phyloP scores from a whole-genome alignment of 2,329 filamentous ascomycete species.

The Curvularia verruculosa region DNA sequence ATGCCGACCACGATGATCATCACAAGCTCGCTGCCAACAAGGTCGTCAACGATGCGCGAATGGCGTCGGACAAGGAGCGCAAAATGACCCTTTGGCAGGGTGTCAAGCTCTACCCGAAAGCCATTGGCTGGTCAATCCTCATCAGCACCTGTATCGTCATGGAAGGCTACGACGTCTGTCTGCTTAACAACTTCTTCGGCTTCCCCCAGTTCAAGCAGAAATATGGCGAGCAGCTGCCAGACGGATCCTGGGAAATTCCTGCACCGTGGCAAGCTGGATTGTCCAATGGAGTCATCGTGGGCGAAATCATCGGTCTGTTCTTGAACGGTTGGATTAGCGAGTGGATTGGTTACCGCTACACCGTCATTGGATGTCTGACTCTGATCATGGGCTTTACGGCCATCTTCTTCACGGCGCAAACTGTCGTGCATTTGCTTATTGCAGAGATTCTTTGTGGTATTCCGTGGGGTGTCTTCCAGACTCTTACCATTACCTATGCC shows the following conservation, averaged over 20 bases:
- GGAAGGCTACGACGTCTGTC: slow-evolving; percentile 85
- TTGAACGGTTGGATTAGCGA: slow-evolving; percentile 56
- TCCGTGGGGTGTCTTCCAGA: slow-evolving; percentile 58
- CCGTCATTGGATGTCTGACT: slow-evolving; percentile 53
- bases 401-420: slow-evolving; percentile 58
- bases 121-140: slow-evolving; percentile 79
- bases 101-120: slow-evolving; percentile 83
- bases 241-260: slow-evolving; percentile 52
- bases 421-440: slow-evolving; percentile 51
- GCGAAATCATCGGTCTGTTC: slow-evolving; percentile 55
- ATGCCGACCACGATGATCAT: slow-evolving; percentile 25
- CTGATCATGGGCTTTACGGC: slow-evolving; percentile 53
- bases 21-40: slow-evolving; percentile 37
- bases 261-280: slow-evolving; percentile 56
- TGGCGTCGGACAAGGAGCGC: slow-evolving; percentile 57
- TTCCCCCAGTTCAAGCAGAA: slow-evolving; percentile 56
- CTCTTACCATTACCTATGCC: slow-evolving; percentile 57
- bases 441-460: slow-evolving; percentile 57
- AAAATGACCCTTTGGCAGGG: slow-evolving; percentile 70
- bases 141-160: slow-evolving; percentile 92
- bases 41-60: slow-evolving; percentile 51
- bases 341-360: slow-evolving; percentile 55
- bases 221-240: slow-evolving; percentile 51
- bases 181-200: slow-evolving; percentile 79
- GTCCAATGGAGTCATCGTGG: slow-evolving; percentile 55